Percentiles rank a stretch among this genome's conserved stretches.
These are phyloP conservation scores for Penicillium canariense DNA, from an alignment of 495 filamentous ascomycete genomes.

Conservation along the genomic window DNA sequence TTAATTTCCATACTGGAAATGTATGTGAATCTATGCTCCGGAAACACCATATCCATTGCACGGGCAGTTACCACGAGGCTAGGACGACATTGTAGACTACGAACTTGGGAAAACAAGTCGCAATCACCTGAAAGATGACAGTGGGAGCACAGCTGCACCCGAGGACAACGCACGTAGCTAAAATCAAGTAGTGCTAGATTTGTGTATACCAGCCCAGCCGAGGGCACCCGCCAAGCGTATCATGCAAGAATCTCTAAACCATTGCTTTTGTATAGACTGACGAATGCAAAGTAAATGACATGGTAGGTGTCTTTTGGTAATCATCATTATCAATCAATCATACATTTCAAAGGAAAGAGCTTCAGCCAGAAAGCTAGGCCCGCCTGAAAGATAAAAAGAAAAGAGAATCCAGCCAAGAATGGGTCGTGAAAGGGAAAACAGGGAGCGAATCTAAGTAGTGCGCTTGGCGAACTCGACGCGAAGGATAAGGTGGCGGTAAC, in stretches of 20 bases:
- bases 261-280: constrained; percentile 39
- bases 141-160: no score
- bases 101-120: background rate
- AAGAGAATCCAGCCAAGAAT: constrained; percentile 26
- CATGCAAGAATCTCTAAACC: constrained; percentile 29
- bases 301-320: constrained; percentile 35
- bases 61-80: background rate
- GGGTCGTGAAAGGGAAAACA: constrained; percentile 22
- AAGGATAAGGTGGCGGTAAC: constrained; percentile 86
- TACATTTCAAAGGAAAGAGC: constrained; percentile 45
- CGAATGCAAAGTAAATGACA: constrained; percentile 39
- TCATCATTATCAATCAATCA: constrained; percentile 48
- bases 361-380: constrained; percentile 30
- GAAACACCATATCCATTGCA: background rate
- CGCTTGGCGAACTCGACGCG: constrained; percentile 92
- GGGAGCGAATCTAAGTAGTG: constrained; percentile 49
- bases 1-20: background rate
- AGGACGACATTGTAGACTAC: background rate
- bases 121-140: background rate
- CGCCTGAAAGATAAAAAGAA: constrained; percentile 38
- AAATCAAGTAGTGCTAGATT: background rate
- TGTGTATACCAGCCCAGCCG: background rate
- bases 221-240: background rate
- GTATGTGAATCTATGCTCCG: background rate
- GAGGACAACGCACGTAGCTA: background rate